phyloP scores from a whole-genome alignment of 2,329 filamentous ascomycete genomes.

The Tolypocladium amazonense region DNA sequence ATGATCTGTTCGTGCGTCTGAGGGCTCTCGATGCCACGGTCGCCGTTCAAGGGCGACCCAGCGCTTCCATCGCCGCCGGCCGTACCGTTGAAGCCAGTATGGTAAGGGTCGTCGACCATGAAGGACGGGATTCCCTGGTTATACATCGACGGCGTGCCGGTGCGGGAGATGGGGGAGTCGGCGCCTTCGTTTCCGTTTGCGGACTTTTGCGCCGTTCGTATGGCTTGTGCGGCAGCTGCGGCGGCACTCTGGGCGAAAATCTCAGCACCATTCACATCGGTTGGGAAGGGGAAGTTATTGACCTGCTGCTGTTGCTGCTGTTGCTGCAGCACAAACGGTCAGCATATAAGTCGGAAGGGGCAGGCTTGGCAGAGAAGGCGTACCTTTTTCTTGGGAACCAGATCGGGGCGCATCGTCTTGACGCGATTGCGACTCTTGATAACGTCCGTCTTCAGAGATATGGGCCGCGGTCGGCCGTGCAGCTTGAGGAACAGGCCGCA shows the following conservation, averaged over 20 bases:
- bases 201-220: slow-evolving; percentile 59
- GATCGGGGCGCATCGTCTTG: slow-evolving; percentile 72
- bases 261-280: slow-evolving; percentile 50
- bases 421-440: slow-evolving; percentile 99
- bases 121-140: slow-evolving; percentile 70
- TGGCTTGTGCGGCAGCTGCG: slow-evolving; percentile 38
- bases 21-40: slow-evolving; percentile 57
- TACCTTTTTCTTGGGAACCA: slow-evolving; percentile 78
- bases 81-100: slow-evolving; percentile 28
- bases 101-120: slow-evolving; percentile 62
- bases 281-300: slow-evolving; percentile 26
- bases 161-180: slow-evolving; percentile 70
- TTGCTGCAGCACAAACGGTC: not conserved
- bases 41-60: slow-evolving; percentile 39
- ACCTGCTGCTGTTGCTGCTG: slow-evolving; percentile 27
- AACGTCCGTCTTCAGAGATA: slow-evolving; percentile 96
- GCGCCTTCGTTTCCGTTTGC: slow-evolving; percentile 64
- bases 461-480: slow-evolving; percentile 84
- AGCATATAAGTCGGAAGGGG: not conserved
- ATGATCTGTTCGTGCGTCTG: slow-evolving; percentile 73
- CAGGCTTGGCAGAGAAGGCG: slow-evolving; percentile 10
- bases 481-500: slow-evolving; percentile 96
- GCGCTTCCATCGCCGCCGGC: slow-evolving; percentile 38
- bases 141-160: slow-evolving; percentile 66
- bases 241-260: slow-evolving; percentile 37